These are phyloP conservation scores for Bipolaris gigantea DNA, from an alignment of 2,329 filamentous ascomycete genomes.

Conservation along the genomic window DNA sequence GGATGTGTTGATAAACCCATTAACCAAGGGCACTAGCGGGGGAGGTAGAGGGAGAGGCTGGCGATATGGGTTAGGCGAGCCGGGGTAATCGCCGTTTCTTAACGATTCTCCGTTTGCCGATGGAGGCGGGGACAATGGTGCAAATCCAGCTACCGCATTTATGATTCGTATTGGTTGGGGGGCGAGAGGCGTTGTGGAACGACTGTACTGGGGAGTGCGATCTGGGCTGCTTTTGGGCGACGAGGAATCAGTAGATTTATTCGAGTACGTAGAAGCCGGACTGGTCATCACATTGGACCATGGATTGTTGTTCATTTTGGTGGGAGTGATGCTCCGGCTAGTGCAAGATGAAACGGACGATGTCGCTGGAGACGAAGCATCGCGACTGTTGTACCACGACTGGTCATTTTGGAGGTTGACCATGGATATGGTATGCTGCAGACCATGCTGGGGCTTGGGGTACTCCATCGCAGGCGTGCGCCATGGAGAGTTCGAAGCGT, in stretches of 20 bases:
- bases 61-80: slow-evolving; percentile 42
- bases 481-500: slow-evolving; percentile 41
- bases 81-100: slow-evolving; percentile 33
- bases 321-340: slow-evolving; percentile 44
- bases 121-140: slow-evolving; percentile 37
- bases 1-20: slow-evolving; percentile 43
- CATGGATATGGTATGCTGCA: slow-evolving; percentile 46
- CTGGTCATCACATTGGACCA: slow-evolving; percentile 44
- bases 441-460: slow-evolving; percentile 39
- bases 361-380: slow-evolving; percentile 42
- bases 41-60: slow-evolving; percentile 25
- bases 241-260: slow-evolving; percentile 36
- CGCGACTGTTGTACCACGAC: slow-evolving; percentile 39
- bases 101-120: slow-evolving; percentile 37
- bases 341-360: slow-evolving; percentile 46
- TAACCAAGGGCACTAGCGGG: slow-evolving; percentile 36
- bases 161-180: slow-evolving; percentile 43
- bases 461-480: slow-evolving; percentile 36
- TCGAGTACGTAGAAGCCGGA: slow-evolving; percentile 34
- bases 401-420: slow-evolving; percentile 46
- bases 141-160: slow-evolving; percentile 38
- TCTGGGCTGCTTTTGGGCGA: slow-evolving; percentile 43
- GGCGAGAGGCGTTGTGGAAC: slow-evolving; percentile 43
- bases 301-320: slow-evolving; percentile 43
- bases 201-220: slow-evolving; percentile 43